phyloP scores from a whole-genome alignment of 1,139 yeast genomes.

The Pichia inconspicua region DNA sequence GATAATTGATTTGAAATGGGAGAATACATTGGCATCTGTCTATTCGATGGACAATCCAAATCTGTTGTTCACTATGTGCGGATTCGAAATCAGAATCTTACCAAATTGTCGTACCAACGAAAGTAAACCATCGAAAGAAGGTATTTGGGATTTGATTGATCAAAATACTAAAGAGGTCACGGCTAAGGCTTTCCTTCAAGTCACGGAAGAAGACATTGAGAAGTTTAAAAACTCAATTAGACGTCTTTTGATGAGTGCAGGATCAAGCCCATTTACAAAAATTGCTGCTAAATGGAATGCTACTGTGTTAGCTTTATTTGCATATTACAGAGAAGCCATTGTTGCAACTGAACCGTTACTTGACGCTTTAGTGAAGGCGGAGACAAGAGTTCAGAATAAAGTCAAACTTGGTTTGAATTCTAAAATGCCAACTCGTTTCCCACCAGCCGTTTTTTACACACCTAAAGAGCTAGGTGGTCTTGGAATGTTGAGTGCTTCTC shows the following conservation, averaged over 20 bases:
- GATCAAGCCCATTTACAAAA: conserved; percentile 91
- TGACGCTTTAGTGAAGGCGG: conserved; percentile 81
- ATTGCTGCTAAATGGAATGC: conserved; percentile 97
- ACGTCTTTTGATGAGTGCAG: conserved; percentile 90
- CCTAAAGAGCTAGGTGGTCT: conserved; percentile 96
- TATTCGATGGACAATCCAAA: conserved; percentile 89
- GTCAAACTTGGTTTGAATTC: conserved; percentile 94
- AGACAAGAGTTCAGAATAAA: conserved; percentile 87
- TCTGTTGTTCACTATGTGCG: conserved; percentile 81
- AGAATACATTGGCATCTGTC: conserved; percentile 74
- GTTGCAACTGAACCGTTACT: conserved; percentile 72
- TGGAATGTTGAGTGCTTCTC: conserved; percentile 97
- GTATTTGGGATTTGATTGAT: conserved; percentile 85
- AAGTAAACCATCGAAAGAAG: conserved; percentile 43
- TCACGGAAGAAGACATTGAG: conserved; percentile 70
- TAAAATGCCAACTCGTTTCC: conserved; percentile 97
- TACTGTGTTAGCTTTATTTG: conserved; percentile 74
- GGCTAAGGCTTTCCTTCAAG: conserved; percentile 82
- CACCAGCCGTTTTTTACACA: conserved; percentile 97
- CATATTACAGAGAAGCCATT: conserved; percentile 91
- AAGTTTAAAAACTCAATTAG: conserved; percentile 78
- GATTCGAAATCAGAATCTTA: conserved; percentile 83
- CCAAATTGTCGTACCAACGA: conserved; percentile 60
- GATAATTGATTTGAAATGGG: conserved; percentile 71
- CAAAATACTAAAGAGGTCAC: conserved; percentile 74